Evolutionary conservation across 2,329 filamentous ascomycete genomes (phyloP).

Genomic region (Cadophora sp.): DNA sequence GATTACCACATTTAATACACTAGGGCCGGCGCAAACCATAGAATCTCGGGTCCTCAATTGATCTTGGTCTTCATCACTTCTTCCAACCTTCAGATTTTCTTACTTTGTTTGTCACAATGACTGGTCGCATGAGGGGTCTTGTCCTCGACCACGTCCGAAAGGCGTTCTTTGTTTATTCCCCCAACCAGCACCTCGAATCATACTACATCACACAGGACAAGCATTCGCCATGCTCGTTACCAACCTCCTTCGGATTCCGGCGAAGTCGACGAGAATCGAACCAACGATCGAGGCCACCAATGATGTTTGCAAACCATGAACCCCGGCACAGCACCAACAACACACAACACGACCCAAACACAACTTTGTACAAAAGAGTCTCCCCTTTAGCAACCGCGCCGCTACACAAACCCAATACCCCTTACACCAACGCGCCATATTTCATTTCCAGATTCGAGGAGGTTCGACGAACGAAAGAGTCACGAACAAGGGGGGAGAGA

Average conservation of each 20-base stretch:
- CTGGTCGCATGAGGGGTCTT: conserved; percentile 46
- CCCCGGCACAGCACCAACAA: conserved; percentile 27
- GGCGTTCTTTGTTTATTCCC: conserved; percentile 39
- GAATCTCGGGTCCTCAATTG: conserved; percentile 30
- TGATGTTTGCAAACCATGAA: conserved; percentile 28
- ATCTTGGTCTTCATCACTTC: conserved; percentile 25
- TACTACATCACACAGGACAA: conserved; percentile 32
- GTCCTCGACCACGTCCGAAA: conserved; percentile 43
- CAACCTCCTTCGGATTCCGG: conserved; percentile 35
- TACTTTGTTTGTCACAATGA: conserved; percentile 33
- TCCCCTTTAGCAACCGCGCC: conserved; percentile 24
- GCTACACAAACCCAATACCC: conserved; percentile 30
- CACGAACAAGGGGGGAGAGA: conserved; percentile 3
- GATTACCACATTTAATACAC: conserved; percentile 39
- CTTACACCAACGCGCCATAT: conserved; percentile 36
- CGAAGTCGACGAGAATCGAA: conserved; percentile 41
- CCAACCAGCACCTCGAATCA: conserved; percentile 27
- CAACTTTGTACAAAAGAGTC: conserved; percentile 32
- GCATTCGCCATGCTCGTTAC: conserved; percentile 26
- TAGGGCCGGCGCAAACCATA: conserved; percentile 39
- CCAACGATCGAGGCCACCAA: conserved; percentile 24
- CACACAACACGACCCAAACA: conserved; percentile 32
- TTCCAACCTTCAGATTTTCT: conserved; percentile 29
- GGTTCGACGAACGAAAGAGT: conserved; percentile 2
- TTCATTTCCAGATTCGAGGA: conserved; percentile 38